phyloP scores from a whole-genome alignment of 75 land plant genomes.

The Selaginella moellendorffii region DNA sequence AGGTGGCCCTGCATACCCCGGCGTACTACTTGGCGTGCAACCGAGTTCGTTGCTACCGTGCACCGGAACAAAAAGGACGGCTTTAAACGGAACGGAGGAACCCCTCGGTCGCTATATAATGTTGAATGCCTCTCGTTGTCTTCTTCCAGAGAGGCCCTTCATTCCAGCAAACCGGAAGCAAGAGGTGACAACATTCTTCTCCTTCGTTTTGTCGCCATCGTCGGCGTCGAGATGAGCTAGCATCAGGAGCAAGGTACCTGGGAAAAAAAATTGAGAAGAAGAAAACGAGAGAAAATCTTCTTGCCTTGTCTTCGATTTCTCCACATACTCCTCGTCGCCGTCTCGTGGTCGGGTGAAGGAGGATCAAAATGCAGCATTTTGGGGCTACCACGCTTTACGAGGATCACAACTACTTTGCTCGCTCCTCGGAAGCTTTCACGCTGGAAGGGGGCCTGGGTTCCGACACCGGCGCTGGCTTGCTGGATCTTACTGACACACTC shows the following conservation, averaged over 20 bases:
- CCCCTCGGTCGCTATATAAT: too few species aligned
- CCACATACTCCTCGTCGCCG: not conserved
- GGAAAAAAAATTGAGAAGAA: too few species aligned
- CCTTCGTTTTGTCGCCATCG: not conserved
- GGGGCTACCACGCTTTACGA: constrained; percentile 10
- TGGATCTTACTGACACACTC: constrained; percentile 6
- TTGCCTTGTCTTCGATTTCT: not conserved
- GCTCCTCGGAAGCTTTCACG: not conserved
- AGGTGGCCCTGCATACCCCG: not conserved
- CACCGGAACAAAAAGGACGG: not conserved
- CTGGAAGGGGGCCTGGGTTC: not conserved
- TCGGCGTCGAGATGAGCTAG: too few species aligned
- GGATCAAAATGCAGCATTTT: constrained; percentile 9
- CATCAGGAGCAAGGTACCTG: too few species aligned
- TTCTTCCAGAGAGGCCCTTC: not conserved
- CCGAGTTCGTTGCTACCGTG: not conserved
- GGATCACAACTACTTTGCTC: constrained; percentile 8
- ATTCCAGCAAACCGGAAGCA: not conserved
- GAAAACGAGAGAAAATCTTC: too few species aligned
- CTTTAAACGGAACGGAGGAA: too few species aligned
- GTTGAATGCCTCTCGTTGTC: too few species aligned
- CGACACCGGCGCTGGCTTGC: not conserved
- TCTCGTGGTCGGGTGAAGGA: not conserved
- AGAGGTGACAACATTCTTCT: not conserved
- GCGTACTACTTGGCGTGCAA: not conserved